Conservation (phyloP, 169 alveolate species). For the Plasmodium reichenowi region DNA sequence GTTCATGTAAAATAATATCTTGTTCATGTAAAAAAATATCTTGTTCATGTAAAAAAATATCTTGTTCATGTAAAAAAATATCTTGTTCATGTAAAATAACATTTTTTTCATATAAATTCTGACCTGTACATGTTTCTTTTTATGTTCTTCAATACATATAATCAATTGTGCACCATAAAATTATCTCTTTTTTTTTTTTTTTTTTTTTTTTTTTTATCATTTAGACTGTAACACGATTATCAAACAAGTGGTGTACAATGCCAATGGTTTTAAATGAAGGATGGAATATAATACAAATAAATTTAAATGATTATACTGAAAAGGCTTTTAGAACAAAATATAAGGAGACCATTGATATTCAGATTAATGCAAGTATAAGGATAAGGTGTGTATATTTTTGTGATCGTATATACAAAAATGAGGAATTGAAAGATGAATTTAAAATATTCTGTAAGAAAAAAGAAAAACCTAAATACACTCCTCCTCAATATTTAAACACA, state of each 20-base stretch:
- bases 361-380: slow-evolving; percentile 97
- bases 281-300: slow-evolving; percentile 97
- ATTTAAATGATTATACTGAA: slow-evolving; percentile 96
- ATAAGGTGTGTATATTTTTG: slow-evolving; percentile 96
- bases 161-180: neutral
- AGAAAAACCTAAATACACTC: slow-evolving; percentile 38
- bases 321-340: slow-evolving; percentile 98
- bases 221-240: slow-evolving; percentile 68
- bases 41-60: too few relatives aligned
- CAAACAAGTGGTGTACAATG: slow-evolving; percentile 90
- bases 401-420: slow-evolving; percentile 93
- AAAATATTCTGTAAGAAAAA: slow-evolving; percentile 56
- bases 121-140: too few relatives aligned
- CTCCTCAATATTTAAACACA: slow-evolving; percentile 37
- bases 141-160: too few relatives aligned
- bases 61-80: too few relatives aligned
- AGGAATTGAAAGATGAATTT: slow-evolving; percentile 83
- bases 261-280: slow-evolving; percentile 99
- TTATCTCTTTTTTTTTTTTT: too few relatives aligned
- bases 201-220: neutral
- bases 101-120: too few relatives aligned
- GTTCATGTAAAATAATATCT: too few relatives aligned
- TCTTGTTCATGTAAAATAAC: too few relatives aligned
- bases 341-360: slow-evolving; percentile 95
- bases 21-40: too few relatives aligned